Evolutionary conservation across 257 asterid species (phyloP).

Genomic region (Nicotiana otophora): DNA sequence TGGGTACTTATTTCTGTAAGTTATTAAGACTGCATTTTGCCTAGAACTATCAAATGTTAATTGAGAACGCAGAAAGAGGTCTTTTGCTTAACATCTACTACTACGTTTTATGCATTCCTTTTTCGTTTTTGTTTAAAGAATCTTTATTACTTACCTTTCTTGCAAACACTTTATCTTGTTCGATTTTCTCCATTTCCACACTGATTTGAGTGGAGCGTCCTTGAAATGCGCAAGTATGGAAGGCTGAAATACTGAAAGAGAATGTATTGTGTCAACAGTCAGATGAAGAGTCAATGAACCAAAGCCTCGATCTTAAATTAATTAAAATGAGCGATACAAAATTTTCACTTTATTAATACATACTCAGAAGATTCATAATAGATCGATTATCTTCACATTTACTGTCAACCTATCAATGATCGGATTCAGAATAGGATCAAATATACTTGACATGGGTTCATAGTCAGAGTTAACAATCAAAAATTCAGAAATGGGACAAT

Average conservation of each 20-base stretch:
- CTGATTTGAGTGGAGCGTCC: not conserved
- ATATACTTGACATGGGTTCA: not conserved
- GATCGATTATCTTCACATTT: not conserved
- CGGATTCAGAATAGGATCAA: not conserved
- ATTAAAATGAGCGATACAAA: not conserved
- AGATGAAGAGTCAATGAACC: not conserved
- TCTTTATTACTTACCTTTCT: not conserved
- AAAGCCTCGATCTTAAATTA: not conserved
- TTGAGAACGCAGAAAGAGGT: too few species aligned
- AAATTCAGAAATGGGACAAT: not conserved
- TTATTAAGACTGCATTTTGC: not conserved
- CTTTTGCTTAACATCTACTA: not conserved
- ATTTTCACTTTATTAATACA: not conserved
- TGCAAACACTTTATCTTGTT: not conserved
- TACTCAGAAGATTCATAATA: not conserved
- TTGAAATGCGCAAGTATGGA: not conserved
- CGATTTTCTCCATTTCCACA: not conserved
- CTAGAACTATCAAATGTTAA: too few species aligned
- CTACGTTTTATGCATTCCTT: not conserved
- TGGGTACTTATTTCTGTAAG: not conserved
- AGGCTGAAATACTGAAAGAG: not conserved
- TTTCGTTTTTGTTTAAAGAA: not conserved
- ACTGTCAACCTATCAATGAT: not conserved
- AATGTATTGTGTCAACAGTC: too few species aligned
- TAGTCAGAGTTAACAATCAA: not conserved